Evolutionary conservation across 73 alveolate species (phyloP).

Genomic region (Paramecium sonneborni): DNA sequence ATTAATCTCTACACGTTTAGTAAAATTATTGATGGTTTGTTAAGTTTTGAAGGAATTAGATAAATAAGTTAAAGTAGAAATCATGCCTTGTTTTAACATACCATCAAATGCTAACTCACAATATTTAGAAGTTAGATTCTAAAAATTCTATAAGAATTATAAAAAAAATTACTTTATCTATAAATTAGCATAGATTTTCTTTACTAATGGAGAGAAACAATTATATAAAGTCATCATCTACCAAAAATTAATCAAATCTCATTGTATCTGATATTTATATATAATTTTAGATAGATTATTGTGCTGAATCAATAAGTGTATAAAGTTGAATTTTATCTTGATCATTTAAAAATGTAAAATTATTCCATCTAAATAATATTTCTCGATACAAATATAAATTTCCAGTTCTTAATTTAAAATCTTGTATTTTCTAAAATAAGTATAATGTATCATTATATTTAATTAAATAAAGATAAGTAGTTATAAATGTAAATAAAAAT

Average conservation of each 20-base stretch:
- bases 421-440: neutral
- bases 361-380: neutral
- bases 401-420: neutral
- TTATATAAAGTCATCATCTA: neutral
- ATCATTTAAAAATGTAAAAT: neutral
- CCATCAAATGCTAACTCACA: neutral
- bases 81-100: neutral
- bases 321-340: neutral
- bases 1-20: neutral
- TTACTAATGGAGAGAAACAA: neutral
- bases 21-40: neutral
- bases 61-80: neutral
- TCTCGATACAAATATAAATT: neutral
- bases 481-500: neutral
- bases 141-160: neutral
- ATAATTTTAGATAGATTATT: neutral
- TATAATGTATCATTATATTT: neutral
- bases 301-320: neutral
- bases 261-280: neutral
- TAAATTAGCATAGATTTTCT: neutral
- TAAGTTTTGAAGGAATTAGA: neutral
- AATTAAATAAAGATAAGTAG: neutral
- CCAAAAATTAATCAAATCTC: neutral
- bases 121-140: neutral
- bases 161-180: neutral